Evolutionary conservation across 1,284 basidiomycete species (phyloP).

Genomic region (Leccinum holopus): DNA sequence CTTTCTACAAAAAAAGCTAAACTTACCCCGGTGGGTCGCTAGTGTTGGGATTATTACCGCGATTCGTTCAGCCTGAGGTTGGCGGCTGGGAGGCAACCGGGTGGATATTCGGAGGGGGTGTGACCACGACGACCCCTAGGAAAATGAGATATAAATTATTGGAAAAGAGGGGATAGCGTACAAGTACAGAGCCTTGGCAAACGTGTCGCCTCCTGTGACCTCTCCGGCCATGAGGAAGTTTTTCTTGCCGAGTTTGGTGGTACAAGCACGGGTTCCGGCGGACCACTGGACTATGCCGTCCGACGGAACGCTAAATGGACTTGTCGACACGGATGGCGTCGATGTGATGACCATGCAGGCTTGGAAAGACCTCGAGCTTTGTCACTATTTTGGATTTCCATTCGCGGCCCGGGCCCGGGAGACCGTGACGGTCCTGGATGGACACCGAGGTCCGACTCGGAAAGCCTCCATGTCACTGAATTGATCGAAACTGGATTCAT

Average conservation of each 20-base stretch:
- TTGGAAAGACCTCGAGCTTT: slow-evolving; percentile 63
- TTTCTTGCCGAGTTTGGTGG: slow-evolving; percentile 65
- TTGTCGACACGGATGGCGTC: slow-evolving; percentile 95
- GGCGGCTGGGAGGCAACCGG: slow-evolving; percentile 64
- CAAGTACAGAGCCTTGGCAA: slow-evolving; percentile 78
- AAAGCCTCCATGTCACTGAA: no score
- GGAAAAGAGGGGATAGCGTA: slow-evolving; percentile 31
- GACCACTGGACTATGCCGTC: slow-evolving; percentile 77
- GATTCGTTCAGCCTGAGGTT: slow-evolving; percentile 58
- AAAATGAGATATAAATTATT: slow-evolving; percentile 5
- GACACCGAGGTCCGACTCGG: slow-evolving; percentile 48
- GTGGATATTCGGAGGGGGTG: slow-evolving; percentile 65
- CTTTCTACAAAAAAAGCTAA: not conserved
- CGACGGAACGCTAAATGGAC: slow-evolving; percentile 85
- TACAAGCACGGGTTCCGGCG: slow-evolving; percentile 59
- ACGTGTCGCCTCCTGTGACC: slow-evolving; percentile 92
- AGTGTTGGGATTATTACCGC: slow-evolving; percentile 58
- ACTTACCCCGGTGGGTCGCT: slow-evolving; percentile 49
- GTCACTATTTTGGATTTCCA: no score
- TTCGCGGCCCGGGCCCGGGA: no score
- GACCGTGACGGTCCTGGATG: slow-evolving; percentile 45
- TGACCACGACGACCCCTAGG: slow-evolving; percentile 75
- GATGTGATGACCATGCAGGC: slow-evolving; percentile 79
- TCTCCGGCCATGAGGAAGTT: slow-evolving; percentile 91
- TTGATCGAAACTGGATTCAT: no score